Base-by-base conservation (phyloP, 148 eudicot species). In the Beta vulgaris region DNA sequence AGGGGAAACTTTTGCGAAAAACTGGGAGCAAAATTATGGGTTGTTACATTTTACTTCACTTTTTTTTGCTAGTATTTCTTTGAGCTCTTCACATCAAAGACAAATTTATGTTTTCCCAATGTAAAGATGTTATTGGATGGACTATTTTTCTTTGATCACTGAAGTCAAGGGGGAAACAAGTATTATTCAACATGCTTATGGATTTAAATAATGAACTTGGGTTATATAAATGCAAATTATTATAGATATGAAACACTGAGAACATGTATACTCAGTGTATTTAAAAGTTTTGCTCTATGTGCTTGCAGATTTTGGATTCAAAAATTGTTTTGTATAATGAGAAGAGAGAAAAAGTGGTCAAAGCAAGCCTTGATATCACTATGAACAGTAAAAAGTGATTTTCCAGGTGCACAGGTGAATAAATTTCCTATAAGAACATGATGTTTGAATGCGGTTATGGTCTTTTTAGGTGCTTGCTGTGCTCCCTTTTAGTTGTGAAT, bases 321-420 rank as follows among this genome's bases (percentile, higher is more conserved):
- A n/a, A n/a, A n/a, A 39, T 72, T 29, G 66, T 10, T 66, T 62
- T 76, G 79, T 83, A 96, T 98, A 96, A 96, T 78, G 99, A 96
- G 29, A 96, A 96, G 81, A 78, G 99, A 84, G 99, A 96, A 83
- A 87, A 93, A 73, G 86, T 96, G 48, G 99, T 96, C n/a, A 96
- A 96, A 78, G 99, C 98, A 49, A 96, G 99, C 76, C 88, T 98
- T 58, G 99, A 92, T 83, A 84, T 96, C 75, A 96, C 99, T 49
- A 88, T 92, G 78, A 92, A 92, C 70, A 96, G 99, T 89, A 96
- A 96, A 82, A 96, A 81, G 99, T 96, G 74, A 96, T 96, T 66
- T 96, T 92, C 81, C 98, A 92, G 84, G 99, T 96, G 74, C 99
- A 96, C 84, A 93, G 99, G 99, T 96, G 76, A 80, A 51, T 58